These are phyloP conservation scores for Candida glucosophila DNA, from an alignment of 1,139 yeast species.

Conservation along the genomic window DNA sequence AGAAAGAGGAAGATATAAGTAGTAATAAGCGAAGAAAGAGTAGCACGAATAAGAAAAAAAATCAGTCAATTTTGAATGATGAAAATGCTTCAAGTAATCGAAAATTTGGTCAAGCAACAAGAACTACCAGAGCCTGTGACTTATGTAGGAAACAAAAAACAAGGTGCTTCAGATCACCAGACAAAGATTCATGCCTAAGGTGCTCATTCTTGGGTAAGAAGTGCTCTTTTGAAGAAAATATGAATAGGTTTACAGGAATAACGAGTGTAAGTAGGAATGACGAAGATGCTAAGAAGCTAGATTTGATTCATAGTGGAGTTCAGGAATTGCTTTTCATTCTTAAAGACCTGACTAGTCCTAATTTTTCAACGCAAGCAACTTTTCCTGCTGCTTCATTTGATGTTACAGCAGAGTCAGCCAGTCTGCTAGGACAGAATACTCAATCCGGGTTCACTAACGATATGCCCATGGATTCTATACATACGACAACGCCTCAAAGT, in stretches of 20 bases:
- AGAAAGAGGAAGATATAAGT: background rate
- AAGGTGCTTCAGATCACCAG: constrained; percentile 46
- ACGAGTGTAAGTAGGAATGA: constrained; percentile 1
- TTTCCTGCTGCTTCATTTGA: constrained; percentile 1
- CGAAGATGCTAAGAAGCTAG: constrained; percentile 12
- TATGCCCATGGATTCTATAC: background rate
- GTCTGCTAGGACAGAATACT: background rate
- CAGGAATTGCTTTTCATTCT: constrained; percentile 20
- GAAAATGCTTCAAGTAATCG: constrained; percentile 2
- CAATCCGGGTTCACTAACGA: background rate
- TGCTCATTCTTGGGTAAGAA: constrained; percentile 41
- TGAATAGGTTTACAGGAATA: constrained; percentile 3
- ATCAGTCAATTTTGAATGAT: background rate
- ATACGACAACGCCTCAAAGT: background rate
- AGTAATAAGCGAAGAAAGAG: background rate
- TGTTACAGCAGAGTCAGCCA: constrained; percentile 1
- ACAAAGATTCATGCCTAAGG: constrained; percentile 43
- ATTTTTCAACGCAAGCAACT: background rate
- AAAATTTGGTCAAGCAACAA: constrained; percentile 9
- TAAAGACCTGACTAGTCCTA: constrained; percentile 5
- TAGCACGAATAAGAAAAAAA: background rate
- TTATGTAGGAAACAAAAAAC: constrained; percentile 56
- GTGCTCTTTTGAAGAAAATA: constrained; percentile 40
- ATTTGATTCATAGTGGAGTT: constrained; percentile 24
- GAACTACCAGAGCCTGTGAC: constrained; percentile 52